Conservation (phyloP, 1,284 basidiomycete genomes). For the Leccinum solheimii region DNA sequence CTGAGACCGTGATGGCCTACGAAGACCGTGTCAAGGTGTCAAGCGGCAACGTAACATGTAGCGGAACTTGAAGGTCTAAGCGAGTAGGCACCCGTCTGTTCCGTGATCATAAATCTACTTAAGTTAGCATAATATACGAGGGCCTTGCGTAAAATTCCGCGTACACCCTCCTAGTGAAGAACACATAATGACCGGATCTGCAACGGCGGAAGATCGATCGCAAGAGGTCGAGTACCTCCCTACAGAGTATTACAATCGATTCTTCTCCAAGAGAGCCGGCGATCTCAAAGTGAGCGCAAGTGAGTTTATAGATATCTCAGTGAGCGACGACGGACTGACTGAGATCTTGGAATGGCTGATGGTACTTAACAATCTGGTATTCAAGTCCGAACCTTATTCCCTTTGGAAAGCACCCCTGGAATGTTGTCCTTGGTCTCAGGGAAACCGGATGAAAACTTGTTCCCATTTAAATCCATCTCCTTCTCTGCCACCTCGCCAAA, state of each 20-base stretch:
- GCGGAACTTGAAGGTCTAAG: too few relatives aligned
- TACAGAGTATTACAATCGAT: constrained; percentile 2
- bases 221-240: neutral
- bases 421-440: constrained; percentile 3
- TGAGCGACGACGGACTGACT: neutral
- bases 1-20: too few relatives aligned
- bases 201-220: neutral
- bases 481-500: too few relatives aligned
- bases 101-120: neutral
- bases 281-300: neutral
- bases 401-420: constrained; percentile 1
- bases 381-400: neutral
- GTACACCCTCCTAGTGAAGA: neutral
- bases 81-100: too few relatives aligned
- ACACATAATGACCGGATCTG: neutral
- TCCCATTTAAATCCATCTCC: constrained; percentile 6
- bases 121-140: neutral
- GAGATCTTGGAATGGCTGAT: neutral
- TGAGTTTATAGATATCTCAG: too few relatives aligned
- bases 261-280: neutral
- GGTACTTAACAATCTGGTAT: neutral
- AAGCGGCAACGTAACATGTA: too few relatives aligned
- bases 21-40: too few relatives aligned
- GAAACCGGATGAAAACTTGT: neutral
- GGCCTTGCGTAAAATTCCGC: neutral